Percentiles rank a stretch among this genome's conserved stretches.
Conservation (phyloP, 805 yeast species). For the Candida wancherniae region DNA sequence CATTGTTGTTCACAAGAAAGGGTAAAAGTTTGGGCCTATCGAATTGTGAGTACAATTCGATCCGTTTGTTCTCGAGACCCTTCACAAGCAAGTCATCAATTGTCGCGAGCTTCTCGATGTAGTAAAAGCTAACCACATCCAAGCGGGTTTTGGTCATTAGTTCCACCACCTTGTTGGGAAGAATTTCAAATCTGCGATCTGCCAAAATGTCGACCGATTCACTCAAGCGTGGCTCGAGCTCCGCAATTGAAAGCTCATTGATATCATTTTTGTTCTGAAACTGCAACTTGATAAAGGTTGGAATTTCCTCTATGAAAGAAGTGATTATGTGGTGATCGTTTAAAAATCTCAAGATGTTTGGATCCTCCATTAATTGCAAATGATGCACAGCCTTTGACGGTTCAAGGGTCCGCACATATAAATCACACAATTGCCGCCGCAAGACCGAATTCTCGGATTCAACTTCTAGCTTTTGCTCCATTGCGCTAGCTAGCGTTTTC, state of each 20-base stretch:
- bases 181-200: slow-evolving; percentile 59
- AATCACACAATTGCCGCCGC: slow-evolving; percentile 42
- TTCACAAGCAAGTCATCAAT: slow-evolving; percentile 53
- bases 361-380: slow-evolving; percentile 52
- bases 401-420: slow-evolving; percentile 55
- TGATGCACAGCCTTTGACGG: slow-evolving; percentile 63
- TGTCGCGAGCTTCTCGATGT: slow-evolving; percentile 53
- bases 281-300: slow-evolving; percentile 45
- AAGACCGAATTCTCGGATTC: slow-evolving; percentile 18
- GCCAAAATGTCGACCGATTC: slow-evolving; percentile 53
- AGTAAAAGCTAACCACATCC: slow-evolving; percentile 55
- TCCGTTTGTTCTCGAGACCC: slow-evolving; percentile 62
- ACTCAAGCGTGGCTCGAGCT: slow-evolving; percentile 34
- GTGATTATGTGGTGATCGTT: slow-evolving; percentile 59
- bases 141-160: slow-evolving; percentile 41
- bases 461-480: slow-evolving; percentile 44
- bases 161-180: slow-evolving; percentile 48
- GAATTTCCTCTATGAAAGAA: slow-evolving; percentile 44
- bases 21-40: slow-evolving; percentile 51
- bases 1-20: slow-evolving; percentile 54
- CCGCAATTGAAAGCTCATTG: slow-evolving; percentile 35
- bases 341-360: slow-evolving; percentile 51
- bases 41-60: slow-evolving; percentile 60
- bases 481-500: slow-evolving; percentile 34
- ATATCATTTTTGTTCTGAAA: slow-evolving; percentile 34